A percentile compares a stretch with the other conserved stretches of the same genome.
Conservation (phyloP, 2,329 filamentous ascomycete species). For the Scortechinia acanthostroma region DNA sequence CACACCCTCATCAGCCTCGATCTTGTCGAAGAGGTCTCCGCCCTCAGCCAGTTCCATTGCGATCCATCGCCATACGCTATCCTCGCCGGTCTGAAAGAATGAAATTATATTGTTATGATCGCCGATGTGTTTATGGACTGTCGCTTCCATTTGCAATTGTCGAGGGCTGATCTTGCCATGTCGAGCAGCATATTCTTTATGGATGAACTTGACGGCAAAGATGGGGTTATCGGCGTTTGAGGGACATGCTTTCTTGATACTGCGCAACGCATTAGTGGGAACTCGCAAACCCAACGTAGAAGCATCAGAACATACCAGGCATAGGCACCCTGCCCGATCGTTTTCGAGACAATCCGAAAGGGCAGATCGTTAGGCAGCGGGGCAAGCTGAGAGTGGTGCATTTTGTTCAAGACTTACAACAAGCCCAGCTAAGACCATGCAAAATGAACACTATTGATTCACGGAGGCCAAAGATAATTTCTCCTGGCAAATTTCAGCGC, state of each 20-base stretch:
- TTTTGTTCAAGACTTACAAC: too few relatives aligned
- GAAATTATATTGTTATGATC: conserved; percentile 90
- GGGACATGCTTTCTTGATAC: conserved; percentile 88
- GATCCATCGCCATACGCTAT: conserved; percentile 87
- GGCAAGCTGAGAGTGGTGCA: conserved; percentile 77
- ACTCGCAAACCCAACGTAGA: conserved; percentile 11
- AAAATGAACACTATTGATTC: background rate
- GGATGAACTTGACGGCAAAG: conserved; percentile 97
- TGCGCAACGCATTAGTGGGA: conserved; percentile 23
- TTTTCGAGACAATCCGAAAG: conserved; percentile 91
- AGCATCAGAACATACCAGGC: conserved; percentile 67
- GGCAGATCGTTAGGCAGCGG: conserved; percentile 79
- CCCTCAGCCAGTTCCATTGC: conserved; percentile 96
- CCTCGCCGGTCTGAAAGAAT: conserved; percentile 82
- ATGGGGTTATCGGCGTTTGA: conserved; percentile 62
- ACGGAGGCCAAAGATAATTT: too few relatives aligned
- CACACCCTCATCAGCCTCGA: conserved; percentile 95
- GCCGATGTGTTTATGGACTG: conserved; percentile 79
- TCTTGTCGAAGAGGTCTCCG: conserved; percentile 97
- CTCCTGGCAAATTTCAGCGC: too few relatives aligned
- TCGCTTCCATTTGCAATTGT: conserved; percentile 86
- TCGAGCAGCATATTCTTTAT: conserved; percentile 87
- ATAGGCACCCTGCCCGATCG: conserved; percentile 92
- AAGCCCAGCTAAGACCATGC: too few relatives aligned
- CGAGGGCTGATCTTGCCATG: conserved; percentile 82